A percentile compares a stretch with the other conserved stretches of the same genome.
Evolutionary conservation across 495 filamentous ascomycete genomes (phyloP).

Genomic region (Aspergillus asperescens): DNA sequence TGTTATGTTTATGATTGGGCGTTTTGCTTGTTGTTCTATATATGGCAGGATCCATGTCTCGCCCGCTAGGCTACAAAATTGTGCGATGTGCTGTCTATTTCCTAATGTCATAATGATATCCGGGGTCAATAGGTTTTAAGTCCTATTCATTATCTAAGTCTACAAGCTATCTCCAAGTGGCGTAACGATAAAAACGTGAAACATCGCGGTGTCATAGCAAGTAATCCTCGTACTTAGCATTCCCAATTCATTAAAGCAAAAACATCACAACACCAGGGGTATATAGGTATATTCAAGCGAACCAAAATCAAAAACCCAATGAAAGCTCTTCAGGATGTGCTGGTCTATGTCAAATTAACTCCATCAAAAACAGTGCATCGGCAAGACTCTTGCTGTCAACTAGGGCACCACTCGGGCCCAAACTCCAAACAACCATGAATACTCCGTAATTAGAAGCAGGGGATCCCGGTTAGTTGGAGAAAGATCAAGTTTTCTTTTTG

Average conservation of each 20-base stretch:
- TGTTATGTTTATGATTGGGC: slow-evolving; percentile 49
- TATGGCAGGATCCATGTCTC: neutral
- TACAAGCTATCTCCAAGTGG: neutral
- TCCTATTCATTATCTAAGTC: neutral
- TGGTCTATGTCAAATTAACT: neutral
- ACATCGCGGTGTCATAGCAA: neutral
- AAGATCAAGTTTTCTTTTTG: no score
- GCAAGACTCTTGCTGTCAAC: neutral
- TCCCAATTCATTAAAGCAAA: neutral
- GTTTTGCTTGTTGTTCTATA: neutral
- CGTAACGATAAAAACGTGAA: neutral
- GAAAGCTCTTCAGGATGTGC: neutral
- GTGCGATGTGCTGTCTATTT: neutral
- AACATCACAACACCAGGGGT: slow-evolving; percentile 2
- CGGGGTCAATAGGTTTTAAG: neutral
- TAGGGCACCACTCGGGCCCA: neutral
- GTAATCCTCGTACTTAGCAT: neutral
- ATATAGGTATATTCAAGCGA: slow-evolving; percentile 6
- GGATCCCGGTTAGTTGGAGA: neutral
- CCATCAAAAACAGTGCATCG: neutral
- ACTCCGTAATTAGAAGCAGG: neutral
- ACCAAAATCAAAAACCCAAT: neutral
- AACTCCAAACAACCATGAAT: neutral
- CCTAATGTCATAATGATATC: slow-evolving; percentile 4
- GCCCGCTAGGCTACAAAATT: no score